Conservation (phyloP, 768 basidiomycete species). For the Glaciozyma martinii region DNA sequence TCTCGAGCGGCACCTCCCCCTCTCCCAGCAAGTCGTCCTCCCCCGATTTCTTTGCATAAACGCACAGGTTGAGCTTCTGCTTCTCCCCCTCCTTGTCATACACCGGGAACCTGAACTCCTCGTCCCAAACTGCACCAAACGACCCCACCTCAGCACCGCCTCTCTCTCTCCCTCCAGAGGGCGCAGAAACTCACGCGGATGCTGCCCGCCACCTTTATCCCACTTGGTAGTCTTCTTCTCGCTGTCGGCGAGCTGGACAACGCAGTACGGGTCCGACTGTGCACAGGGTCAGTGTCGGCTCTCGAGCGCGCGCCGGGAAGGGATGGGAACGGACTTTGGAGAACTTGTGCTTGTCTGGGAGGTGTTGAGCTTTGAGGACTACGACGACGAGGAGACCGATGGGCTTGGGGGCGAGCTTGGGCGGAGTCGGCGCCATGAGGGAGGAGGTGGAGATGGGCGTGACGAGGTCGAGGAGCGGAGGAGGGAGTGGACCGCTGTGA, state of each 20-base stretch:
- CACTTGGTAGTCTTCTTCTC: background rate
- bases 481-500: no score
- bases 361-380: conserved; percentile 6
- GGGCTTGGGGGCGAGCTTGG: background rate
- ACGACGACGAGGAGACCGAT: conserved; percentile 9
- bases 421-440: background rate
- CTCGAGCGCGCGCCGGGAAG: background rate
- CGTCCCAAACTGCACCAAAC: conserved; percentile 16
- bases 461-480: no score
- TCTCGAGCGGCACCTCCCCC: conserved; percentile 4
- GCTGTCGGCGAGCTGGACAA: background rate
- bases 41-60: conserved; percentile 2
- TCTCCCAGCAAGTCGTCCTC: conserved; percentile 13
- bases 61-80: background rate
- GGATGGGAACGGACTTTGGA: background rate
- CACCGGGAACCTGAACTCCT: conserved; percentile 13
- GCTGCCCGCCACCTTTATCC: conserved; percentile 4
- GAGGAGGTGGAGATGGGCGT: no score
- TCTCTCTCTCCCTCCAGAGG: background rate
- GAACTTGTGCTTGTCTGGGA: conserved; percentile 5
- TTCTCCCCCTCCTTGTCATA: conserved; percentile 2
- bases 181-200: background rate
- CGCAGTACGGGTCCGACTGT: conserved; percentile 9
- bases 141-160: background rate
- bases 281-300: background rate